Conservation (phyloP, 169 alveolate species). For the Hepatocystis sp. region DNA sequence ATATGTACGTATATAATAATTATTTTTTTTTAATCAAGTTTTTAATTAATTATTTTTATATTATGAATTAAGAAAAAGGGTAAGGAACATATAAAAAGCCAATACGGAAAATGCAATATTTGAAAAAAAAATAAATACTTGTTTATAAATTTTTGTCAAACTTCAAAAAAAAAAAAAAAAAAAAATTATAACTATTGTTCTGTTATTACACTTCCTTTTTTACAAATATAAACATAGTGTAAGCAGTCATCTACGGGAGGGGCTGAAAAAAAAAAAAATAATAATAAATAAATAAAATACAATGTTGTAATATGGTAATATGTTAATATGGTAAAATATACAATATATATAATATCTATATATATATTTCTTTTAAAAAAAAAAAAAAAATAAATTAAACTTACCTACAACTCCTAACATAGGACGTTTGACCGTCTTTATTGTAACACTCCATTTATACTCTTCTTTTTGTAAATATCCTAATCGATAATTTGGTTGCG, state of each 20-base stretch:
- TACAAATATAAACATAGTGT: conserved; percentile 71
- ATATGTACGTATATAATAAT: too few species aligned
- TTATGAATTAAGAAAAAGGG: not conserved
- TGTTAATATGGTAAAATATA: too few species aligned
- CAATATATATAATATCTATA: too few species aligned
- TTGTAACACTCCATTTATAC: conserved; percentile 62
- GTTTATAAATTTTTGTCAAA: not conserved
- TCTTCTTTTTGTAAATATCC: conserved; percentile 68
- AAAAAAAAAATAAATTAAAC: not conserved
- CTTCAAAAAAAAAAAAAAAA: not conserved
- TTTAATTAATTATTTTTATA: not conserved
- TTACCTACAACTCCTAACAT: conserved; percentile 73
- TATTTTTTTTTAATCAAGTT: too few species aligned
- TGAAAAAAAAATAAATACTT: not conserved
- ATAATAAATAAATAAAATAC: too few species aligned
- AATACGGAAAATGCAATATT: not conserved
- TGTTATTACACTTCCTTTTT: conserved; percentile 19
- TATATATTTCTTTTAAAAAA: conserved; percentile 3
- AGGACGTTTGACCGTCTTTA: conserved; percentile 66
- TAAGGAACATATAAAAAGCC: conserved; percentile 3
- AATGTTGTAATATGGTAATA: too few species aligned
- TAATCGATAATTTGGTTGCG: conserved; percentile 69
- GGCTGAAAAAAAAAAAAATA: conserved; percentile 28
- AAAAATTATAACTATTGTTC: conserved; percentile 28
- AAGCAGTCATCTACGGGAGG: conserved; percentile 71